Evolutionary conservation across 805 yeast genomes (phyloP), one percentile per base, ranked within the genome.

Genomic region (Sugiyamaella floridensis): DNA sequence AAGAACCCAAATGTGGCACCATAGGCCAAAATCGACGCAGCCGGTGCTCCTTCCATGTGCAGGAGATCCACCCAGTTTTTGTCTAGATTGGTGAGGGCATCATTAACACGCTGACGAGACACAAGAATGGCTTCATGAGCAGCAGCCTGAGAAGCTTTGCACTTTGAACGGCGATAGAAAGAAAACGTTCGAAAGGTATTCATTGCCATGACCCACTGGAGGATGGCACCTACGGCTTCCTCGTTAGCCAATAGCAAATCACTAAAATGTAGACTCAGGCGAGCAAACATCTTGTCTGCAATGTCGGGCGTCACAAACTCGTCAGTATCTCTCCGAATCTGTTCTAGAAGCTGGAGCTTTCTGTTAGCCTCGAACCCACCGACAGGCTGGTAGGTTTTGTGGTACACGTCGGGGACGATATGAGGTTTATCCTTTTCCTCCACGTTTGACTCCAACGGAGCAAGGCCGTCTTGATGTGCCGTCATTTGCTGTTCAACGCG

Each of bases 1-100:
- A 55, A 42, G 37, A 54, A 59, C 8, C 59, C 59, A 47, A 52
- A 54, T 18, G 60, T 45, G 6, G 59, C 51, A 5, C 57, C 59
- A 18, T 51, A 55, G 6, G 51, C 53, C 41, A 53, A 16, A 42
- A 51, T 6, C 47, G 58, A 40, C 45, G 61, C 19, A 9, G 42
- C 16, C n/a, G 20, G 26, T 2, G 37, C 37, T 10, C 37, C 37
- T 11, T 14, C 37, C 19, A 29, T 14, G 32, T 29, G 48, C 20
- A 28, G 22, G 16, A 22, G n/a, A 20, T 42, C 32, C 11, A 32
- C 49, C 53, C 47, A 51, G 19, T 50, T 48, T 34, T 15, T 32
- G 26, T 52, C 29, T 4, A 52, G 43, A 32, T 18, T 28, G 6
- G 32, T 34, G n/a, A 48, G 19, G 4, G 40, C 50, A 6, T 40